Evolutionary conservation across 768 basidiomycete species (phyloP), one percentile per base, ranked within the genome.

Genomic region (Macrolepiota fuliginosa): DNA sequence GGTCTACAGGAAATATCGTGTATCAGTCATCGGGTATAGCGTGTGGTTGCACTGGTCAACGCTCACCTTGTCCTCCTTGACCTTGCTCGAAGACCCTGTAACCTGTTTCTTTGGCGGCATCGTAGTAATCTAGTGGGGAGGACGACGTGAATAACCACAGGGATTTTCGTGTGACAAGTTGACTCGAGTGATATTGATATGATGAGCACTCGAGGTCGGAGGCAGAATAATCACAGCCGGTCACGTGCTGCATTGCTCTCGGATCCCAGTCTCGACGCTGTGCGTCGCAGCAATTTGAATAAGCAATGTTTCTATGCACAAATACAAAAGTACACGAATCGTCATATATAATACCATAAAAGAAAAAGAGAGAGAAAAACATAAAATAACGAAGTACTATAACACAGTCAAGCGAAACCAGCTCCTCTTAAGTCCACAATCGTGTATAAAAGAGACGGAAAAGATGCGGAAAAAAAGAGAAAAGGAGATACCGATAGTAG

Each of bases 21-120:
- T 49, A 62, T 61, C 61, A 52, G 58, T 62, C 54, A 52, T 50
- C 52, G 7, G 29, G 66, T 74, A 67, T 70, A 66, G 70, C 67
- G 54, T 56, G 60, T 51, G 64, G 57, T 63, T 54, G 62, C 29
- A 32, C 35, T 53, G 46, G 17, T 45, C 35, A 35, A 45, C 66
- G 7, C 68, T 73, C 69, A 89, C 90, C 87, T 92, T 92, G 80
- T 92, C 91, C 1, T 90, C 90, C 73, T 89, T 89, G 68, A 86
- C 82, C 72, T 91, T 91, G 65, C 83, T 87, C 64, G 86, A 86
- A 62, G 83, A 82, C 19, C 82, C 76, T 32, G 81, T 69, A 19
- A 73, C 69, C 61, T 83, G 81, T 68, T 86, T 84, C 79, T 92
- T 92, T n/a, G 91, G 92, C 39, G 92, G 88, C 92, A 94, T 94